These are phyloP conservation scores for Multifurca ochricompacta DNA, from an alignment of 768 basidiomycete genomes.

Conservation along the genomic window DNA sequence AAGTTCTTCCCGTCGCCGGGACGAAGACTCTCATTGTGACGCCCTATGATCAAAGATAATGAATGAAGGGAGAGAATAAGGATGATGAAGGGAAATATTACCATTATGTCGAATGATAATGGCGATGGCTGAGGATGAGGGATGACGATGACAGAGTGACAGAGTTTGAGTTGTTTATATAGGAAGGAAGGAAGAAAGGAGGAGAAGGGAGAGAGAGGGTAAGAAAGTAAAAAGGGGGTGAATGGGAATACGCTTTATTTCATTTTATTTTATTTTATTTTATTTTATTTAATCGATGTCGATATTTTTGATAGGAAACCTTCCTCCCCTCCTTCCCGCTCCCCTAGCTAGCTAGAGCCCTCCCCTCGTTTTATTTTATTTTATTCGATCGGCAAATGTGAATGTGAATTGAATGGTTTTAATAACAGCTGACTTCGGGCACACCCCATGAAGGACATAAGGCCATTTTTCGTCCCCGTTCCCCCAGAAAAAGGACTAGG, in stretches of 20 bases:
- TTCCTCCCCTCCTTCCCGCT: too few relatives aligned
- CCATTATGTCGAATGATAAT: constrained; percentile 13
- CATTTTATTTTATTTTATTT: too few relatives aligned
- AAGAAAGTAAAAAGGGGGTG: constrained; percentile 13
- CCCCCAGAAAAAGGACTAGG: too few relatives aligned
- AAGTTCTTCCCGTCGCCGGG: constrained; percentile 56
- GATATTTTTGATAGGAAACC: too few relatives aligned
- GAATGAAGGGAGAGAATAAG: background rate
- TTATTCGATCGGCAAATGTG: constrained; percentile 12
- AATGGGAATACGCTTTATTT: constrained; percentile 7
- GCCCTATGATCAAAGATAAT: constrained; percentile 39
- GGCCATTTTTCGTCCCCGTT: background rate
- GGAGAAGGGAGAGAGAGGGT: constrained; percentile 13
- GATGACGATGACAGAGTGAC: constrained; percentile 8
- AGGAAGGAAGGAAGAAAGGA: constrained; percentile 15
- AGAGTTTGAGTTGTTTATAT: too few relatives aligned
- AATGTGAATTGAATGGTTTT: too few relatives aligned
- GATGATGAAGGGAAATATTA: constrained; percentile 2
- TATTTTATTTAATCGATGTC: too few relatives aligned
- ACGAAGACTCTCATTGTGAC: constrained; percentile 54
- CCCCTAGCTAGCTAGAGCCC: too few relatives aligned
- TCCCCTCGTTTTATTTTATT: constrained; percentile 11
- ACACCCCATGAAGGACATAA: background rate
- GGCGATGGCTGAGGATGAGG: background rate
- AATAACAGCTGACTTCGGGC: constrained; percentile 10